Evolutionary conservation across 495 filamentous ascomycete genomes (phyloP).

Genomic region (Aspergillus ostianus): DNA sequence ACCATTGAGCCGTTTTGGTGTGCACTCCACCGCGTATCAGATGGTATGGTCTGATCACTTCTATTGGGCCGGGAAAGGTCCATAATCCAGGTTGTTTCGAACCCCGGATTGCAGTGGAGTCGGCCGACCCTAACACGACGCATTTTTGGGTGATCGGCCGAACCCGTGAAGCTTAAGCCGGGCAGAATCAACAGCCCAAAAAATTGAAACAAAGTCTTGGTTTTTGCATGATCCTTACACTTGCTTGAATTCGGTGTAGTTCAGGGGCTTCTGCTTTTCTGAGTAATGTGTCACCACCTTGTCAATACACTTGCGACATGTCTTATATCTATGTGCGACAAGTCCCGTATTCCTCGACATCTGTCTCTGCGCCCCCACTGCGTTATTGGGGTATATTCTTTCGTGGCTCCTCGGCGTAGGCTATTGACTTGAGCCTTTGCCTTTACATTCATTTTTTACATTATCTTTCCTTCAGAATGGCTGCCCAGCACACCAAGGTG

Average conservation of each 20-base stretch:
- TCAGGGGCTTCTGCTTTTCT: neutral
- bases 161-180: neutral
- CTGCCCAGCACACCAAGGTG: constrained; percentile 14
- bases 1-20: neutral
- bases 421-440: neutral
- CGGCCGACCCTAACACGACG: neutral
- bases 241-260: neutral
- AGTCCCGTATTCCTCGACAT: neutral
- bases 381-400: too few relatives aligned
- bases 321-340: neutral
- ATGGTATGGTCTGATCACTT: neutral
- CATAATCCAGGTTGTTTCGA: neutral
- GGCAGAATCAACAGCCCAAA: neutral
- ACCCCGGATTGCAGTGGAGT: neutral
- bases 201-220: too few relatives aligned
- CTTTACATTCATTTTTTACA: neutral
- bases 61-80: too few relatives aligned
- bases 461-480: constrained; percentile 1
- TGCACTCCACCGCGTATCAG: neutral
- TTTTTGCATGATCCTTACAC: too few relatives aligned
- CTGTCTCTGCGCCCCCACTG: too few relatives aligned
- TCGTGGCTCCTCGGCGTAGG: too few relatives aligned
- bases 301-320: neutral
- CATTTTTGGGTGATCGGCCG: neutral
- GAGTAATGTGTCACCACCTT: neutral